Percentiles rank a stretch among this genome's conserved stretches.
These are phyloP conservation scores for Lactarius indigo DNA, from an alignment of 768 basidiomycete genomes.

Conservation along the genomic window DNA sequence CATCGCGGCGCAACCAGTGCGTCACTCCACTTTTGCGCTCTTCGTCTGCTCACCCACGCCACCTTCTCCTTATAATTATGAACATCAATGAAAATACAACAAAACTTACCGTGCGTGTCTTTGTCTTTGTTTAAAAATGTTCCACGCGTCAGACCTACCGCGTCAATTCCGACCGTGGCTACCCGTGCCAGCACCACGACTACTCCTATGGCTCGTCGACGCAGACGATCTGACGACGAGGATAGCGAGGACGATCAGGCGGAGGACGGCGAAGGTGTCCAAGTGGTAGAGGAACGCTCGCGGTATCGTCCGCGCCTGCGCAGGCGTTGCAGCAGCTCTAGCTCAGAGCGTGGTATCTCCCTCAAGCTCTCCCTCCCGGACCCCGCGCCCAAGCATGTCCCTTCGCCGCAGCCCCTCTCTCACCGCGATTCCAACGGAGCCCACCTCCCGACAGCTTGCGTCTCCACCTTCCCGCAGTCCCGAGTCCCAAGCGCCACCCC, in stretches of 20 bases:
- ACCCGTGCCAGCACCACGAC: background rate
- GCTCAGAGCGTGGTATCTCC: background rate
- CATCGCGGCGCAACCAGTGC: conserved; percentile 19
- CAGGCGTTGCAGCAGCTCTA: background rate
- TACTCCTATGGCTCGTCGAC: conserved; percentile 7
- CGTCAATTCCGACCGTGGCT: conserved; percentile 5
- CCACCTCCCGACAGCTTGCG: conserved; percentile 1
- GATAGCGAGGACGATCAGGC: background rate
- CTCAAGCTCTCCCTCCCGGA: background rate
- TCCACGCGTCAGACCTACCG: background rate
- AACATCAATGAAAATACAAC: background rate
- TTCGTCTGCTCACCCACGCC: background rate
- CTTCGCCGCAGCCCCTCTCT: background rate
- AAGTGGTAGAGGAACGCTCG: background rate
- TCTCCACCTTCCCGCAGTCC: background rate
- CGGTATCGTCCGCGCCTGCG: conserved; percentile 21
- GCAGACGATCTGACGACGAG: conserved; percentile 7
- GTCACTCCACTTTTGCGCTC: background rate
- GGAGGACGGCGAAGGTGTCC: background rate
- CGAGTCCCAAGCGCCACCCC: background rate
- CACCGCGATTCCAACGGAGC: background rate
- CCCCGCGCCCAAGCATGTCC: background rate
- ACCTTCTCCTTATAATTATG: background rate
- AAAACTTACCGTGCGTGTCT: background rate
- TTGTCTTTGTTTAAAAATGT: background rate